Evolutionary conservation across 208 protist species (phyloP).

Genomic region (Acanthamoeba royreba): DNA sequence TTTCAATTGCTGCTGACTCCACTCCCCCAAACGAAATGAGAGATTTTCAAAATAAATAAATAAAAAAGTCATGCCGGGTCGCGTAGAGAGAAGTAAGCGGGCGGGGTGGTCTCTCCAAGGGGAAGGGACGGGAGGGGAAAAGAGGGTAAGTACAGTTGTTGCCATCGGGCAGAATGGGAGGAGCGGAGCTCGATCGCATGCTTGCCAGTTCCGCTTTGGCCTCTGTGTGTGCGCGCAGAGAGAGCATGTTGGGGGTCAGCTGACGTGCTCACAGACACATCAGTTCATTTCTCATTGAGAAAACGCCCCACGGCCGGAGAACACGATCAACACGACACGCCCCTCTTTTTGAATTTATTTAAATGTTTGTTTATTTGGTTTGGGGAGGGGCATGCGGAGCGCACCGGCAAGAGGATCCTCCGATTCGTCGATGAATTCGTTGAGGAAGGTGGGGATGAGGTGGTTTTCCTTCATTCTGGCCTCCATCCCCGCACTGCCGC

Average conservation of each 20-base stretch:
- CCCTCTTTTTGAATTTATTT: too few relatives aligned
- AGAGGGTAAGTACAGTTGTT: not conserved
- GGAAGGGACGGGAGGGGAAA: not conserved
- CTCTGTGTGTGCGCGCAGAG: not conserved
- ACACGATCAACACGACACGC: too few relatives aligned
- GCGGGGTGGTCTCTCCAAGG: not conserved
- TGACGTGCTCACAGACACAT: too few relatives aligned
- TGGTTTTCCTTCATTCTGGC: not conserved
- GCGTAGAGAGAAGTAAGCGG: too few relatives aligned
- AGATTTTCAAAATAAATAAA: too few relatives aligned
- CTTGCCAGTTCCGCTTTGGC: not conserved
- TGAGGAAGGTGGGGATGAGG: not conserved
- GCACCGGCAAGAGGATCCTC: not conserved
- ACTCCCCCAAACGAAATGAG: too few relatives aligned
- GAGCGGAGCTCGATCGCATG: not conserved
- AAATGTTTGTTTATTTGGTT: too few relatives aligned
- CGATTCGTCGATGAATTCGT: not conserved
- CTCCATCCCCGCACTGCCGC: not conserved
- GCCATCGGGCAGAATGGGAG: not conserved
- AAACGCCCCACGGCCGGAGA: too few relatives aligned
- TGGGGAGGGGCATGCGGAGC: not conserved
- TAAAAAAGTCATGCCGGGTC: too few relatives aligned
- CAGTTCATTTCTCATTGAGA: too few relatives aligned
- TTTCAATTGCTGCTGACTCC: too few relatives aligned
- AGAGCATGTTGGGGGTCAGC: not conserved